Evolutionary conservation across 345 rosid species (phyloP), one percentile per base, ranked within the genome.

Genomic region (Linum lewisii): DNA sequence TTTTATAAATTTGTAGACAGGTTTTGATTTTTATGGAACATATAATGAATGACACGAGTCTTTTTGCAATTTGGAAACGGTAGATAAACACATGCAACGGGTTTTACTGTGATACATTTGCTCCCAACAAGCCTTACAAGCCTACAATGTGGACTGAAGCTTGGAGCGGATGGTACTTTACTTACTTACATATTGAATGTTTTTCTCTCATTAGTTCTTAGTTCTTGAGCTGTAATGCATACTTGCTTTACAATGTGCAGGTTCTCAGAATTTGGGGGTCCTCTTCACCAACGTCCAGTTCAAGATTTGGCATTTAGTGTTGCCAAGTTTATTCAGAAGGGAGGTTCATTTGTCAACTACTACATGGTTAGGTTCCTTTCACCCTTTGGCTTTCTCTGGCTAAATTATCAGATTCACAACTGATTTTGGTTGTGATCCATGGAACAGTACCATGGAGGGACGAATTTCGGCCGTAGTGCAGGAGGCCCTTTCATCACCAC

Each of bases 51-150:
- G n/a, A 51, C 55, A 18, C 6, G 55, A 6, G 21, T 25, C 10
- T 20, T 8, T 56, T 63, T 73, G 51, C 54, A 64, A 63, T 58
- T 37, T 51, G 29, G 4, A 69, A 68, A 49, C 70, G 29, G 59
- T 76, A 90, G 99, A 94, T 94, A 60, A 94, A 94, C 79, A 80
- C 99, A 23, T 94, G 99, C 88, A 94, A 94, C 63, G 97, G 99
- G 53, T 94, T 94, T 76, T 94, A 94, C 80, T 94, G 99, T 62
- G 96, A 94, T 70, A 63, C 84, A n/a, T 94, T 94, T 74, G n/a
- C 86, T 51, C 97, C 99, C 2, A 94, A 94, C 77, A 86, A 85
- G 66, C 95, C 94, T 38, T 90, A 90, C 77, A 94, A 94, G 74
- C 99, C 99, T 42, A 75, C 83, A 19, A 79, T 94, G 21, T 94